Evolutionary conservation across 2,329 filamentous ascomycete genomes (phyloP), one percentile per base, ranked within the genome.

Genomic region (Pestalotiopsis sp.): DNA sequence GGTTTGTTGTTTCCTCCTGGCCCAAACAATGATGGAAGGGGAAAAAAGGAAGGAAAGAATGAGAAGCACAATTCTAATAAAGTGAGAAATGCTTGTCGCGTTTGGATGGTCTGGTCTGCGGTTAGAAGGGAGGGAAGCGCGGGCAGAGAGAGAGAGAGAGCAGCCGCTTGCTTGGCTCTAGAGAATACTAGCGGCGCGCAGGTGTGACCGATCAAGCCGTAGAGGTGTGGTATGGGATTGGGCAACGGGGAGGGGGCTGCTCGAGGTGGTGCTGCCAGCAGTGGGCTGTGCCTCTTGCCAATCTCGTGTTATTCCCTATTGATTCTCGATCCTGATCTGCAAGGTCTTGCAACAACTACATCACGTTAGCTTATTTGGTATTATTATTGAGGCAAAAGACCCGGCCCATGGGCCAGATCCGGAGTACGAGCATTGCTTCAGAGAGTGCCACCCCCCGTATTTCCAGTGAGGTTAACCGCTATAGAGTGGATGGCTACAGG

Each of bases 31-130:
- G 59, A 39, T 20, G 38, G 27, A 39, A 36, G 38, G 59, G 56
- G 23, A 39, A 20, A 36, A 52, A 64, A 23, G 38, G 39, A 49
- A 64, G 41, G 36, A 23, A 36, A 64, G 36, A 23, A 25, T 20
- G 25, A 63, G 61, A 59, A 36, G 12, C 9, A 36, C n/a, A 27
- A 23, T 27, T 9, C 23, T 6, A 59, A 14, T n/a, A 23, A 59
- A 23, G 11, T 36, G 59, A 62, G 59, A 59, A 62, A 62, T 62
- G 59, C 59, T 62, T 52, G 45, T 52, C 45, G 20, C 45, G 45
- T 17, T 23, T 23, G 45, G 17, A 20, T 14, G 41, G 41, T 5
- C 41, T 52, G 45, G 45, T n/a, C 20, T 9, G 45, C 20, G 45
- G 45, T 17, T n/a, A n/a, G 45, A 20, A 52, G 45, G 45, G 45